Conservation (phyloP, 352 stramenopile species). For the Globisporangium spiculum region DNA sequence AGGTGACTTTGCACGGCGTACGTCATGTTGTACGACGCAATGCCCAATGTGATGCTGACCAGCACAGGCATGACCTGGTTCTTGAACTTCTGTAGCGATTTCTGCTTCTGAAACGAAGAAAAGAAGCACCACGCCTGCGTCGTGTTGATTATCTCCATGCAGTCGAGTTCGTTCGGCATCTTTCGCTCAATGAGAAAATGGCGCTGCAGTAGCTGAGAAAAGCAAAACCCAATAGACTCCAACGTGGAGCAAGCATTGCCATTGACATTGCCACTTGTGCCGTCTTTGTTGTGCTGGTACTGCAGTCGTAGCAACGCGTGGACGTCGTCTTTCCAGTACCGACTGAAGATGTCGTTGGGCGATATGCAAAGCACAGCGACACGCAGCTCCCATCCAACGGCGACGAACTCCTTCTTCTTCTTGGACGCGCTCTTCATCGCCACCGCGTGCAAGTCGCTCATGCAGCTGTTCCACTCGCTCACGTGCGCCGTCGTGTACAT, state of each 20-base stretch:
- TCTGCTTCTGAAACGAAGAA: constrained; percentile 40
- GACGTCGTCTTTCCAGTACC: constrained; percentile 73
- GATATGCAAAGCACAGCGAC: constrained; percentile 42
- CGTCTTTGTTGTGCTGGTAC: constrained; percentile 69
- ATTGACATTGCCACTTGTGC: constrained; percentile 14
- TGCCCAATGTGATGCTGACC: constrained; percentile 47
- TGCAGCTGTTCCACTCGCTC: constrained; percentile 56
- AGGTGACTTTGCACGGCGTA: constrained; percentile 72
- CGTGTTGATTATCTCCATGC: constrained; percentile 83
- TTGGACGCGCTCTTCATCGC: constrained; percentile 50
- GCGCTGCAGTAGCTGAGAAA: constrained; percentile 41
- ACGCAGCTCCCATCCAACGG: constrained; percentile 49
- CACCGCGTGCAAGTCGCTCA: constrained; percentile 58
- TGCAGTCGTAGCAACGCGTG: constrained; percentile 53
- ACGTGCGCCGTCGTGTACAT: constrained; percentile 28
- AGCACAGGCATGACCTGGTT: constrained; percentile 39
- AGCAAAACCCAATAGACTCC: constrained; percentile 26
- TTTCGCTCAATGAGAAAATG: constrained; percentile 40
- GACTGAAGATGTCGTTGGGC: constrained; percentile 60
- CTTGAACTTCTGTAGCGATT: constrained; percentile 33
- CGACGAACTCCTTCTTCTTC: constrained; percentile 32
- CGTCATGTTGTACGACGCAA: constrained; percentile 68
- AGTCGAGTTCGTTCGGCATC: constrained; percentile 49
- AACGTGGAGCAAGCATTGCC: constrained; percentile 20
- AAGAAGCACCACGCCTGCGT: constrained; percentile 81